These are phyloP conservation scores for Trichoderma polysporum DNA, from an alignment of 2,329 filamentous ascomycete species.

Conservation along the genomic window DNA sequence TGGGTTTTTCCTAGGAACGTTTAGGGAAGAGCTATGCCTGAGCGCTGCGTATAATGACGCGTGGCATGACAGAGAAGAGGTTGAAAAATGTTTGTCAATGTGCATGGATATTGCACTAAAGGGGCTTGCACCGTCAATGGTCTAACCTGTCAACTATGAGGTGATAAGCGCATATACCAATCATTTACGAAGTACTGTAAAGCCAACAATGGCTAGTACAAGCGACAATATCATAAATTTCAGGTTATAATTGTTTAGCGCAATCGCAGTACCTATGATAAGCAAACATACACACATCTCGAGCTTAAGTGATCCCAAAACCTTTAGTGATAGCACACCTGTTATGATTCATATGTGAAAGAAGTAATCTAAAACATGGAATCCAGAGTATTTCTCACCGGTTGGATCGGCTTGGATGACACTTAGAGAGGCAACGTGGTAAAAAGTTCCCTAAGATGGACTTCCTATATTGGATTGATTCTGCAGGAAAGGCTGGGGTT, in stretches of 20 bases:
- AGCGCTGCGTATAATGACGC: conserved; percentile 45
- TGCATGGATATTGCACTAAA: background rate
- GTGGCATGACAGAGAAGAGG: conserved; percentile 36
- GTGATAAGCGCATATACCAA: no score
- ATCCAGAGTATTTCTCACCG: background rate
- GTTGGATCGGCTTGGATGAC: background rate
- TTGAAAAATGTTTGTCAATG: background rate
- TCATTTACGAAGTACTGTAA: no score
- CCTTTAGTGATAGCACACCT: no score
- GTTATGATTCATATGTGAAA: no score
- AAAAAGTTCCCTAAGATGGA: background rate
- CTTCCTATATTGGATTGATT: background rate
- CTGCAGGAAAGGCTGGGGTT: background rate
- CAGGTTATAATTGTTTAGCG: no score
- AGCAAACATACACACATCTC: no score
- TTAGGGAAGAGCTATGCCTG: conserved; percentile 35
- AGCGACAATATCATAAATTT: no score
- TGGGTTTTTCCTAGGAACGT: conserved; percentile 43
- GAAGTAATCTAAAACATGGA: no score
- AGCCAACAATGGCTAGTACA: no score
- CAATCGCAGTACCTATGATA: no score
- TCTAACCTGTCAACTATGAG: no score
- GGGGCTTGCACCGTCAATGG: background rate
- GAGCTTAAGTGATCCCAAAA: no score
- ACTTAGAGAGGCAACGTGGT: background rate